Base-by-base conservation (phyloP, 441 rosid species). In the Francoa sonchifolia region DNA sequence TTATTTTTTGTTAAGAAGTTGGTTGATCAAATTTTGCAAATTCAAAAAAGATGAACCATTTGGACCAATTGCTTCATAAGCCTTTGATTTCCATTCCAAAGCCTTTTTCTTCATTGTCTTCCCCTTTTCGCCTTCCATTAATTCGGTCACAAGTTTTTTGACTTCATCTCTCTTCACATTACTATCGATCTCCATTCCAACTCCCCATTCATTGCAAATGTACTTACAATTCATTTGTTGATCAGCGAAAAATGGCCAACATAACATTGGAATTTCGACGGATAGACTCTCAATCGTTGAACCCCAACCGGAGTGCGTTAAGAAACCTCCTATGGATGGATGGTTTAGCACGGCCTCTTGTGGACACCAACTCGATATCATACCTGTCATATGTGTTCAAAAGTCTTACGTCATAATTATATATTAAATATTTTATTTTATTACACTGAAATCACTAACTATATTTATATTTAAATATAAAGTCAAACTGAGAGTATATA, bases 221-320 rank as follows among this genome's bases (percentile, higher is more conserved):
- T 28, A 78, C 36, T 72, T 17, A 15, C 85, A 69, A 50, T 76
- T 79, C 2, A 82, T 79, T 9, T 47, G 57, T 33, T 82, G 82
- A 47, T 79, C 85, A 0, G 78, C 89, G 16, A 71, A 73, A 19
- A 76, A 73, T 2, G 89, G 75, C 80, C 89, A 79, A 17, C 76
- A 79, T 0, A 76, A 44, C 80, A 79, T 60, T 2, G 85, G 85
- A 38, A 69, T 71, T 0, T 85, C 76, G 0, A 50, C 42, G 4
- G 48, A 39, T 0, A 78, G 26, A 21, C 84, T 71, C 44, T 78
- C 79, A 7, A 76, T 2, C 0, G 59, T 68, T 0, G 86, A 74
- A 23, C 76, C 76, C 84, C 84, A 79, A 3, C 86, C 82, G 5
- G 53, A 57, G 4, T 74, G 86, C 4, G 72, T 69, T 29, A 72